These are phyloP conservation scores for Peniophora sp. DNA, from an alignment of 1,284 basidiomycete genomes.

Conservation along the genomic window DNA sequence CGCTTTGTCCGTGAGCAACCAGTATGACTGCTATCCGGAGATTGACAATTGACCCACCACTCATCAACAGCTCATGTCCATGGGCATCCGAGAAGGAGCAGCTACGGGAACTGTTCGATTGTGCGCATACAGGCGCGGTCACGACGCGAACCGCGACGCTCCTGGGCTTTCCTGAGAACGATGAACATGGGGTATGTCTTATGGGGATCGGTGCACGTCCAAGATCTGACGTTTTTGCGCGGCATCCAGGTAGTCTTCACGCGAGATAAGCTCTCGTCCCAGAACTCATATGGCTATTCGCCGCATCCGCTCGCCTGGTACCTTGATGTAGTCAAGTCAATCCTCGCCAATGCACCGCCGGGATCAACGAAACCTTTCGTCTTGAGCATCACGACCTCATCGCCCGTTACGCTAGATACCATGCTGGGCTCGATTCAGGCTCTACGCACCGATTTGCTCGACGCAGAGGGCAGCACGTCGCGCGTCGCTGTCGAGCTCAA, in stretches of 20 bases:
- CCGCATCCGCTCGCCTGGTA: conserved; percentile 61
- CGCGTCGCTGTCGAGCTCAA: conserved; percentile 69
- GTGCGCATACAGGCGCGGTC: conserved; percentile 62
- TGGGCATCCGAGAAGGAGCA: conserved; percentile 68
- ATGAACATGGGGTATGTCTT: conserved; percentile 44
- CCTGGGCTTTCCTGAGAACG: conserved; percentile 57
- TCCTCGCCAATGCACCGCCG: conserved; percentile 29
- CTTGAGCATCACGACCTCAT: conserved; percentile 63
- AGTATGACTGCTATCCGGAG: conserved; percentile 44
- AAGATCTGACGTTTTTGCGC: neutral
- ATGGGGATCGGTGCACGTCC: neutral
- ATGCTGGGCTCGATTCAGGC: conserved; percentile 54
- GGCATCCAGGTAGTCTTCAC: conserved; percentile 49
- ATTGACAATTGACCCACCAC: conserved; percentile 43
- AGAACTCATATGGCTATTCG: conserved; percentile 80
- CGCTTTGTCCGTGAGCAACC: neutral
- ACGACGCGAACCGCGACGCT: conserved; percentile 70
- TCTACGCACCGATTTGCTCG: conserved; percentile 39
- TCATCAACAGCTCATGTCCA: conserved; percentile 70
- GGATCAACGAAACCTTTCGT: conserved; percentile 57
- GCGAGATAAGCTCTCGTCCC: conserved; percentile 38
- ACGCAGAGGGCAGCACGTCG: conserved; percentile 18
- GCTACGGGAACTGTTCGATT: conserved; percentile 55
- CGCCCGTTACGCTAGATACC: conserved; percentile 35
- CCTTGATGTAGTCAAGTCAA: conserved; percentile 49